Evolutionary conservation across 1,284 basidiomycete species (phyloP).

Genomic region (Sutorius eximius): DNA sequence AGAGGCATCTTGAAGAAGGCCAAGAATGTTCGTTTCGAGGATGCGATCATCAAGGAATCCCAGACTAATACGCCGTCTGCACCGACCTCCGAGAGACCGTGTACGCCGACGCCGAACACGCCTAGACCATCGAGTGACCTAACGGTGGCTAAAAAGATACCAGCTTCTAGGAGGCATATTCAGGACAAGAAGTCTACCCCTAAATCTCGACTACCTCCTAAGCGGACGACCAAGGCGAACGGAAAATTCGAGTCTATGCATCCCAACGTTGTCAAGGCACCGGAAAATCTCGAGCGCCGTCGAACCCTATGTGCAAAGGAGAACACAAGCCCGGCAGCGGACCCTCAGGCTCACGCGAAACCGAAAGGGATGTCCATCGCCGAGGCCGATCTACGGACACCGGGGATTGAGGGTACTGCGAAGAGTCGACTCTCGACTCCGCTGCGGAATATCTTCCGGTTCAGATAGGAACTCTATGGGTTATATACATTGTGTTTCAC

Average conservation of each 20-base stretch:
- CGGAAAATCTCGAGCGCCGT: conserved; percentile 14
- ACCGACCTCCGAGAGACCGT: conserved; percentile 12
- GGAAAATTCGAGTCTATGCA: conserved; percentile 5
- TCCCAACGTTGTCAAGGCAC: not conserved
- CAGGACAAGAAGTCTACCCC: conserved; percentile 12
- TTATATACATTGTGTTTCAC: conserved; percentile 8
- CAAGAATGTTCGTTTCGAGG: conserved; percentile 36
- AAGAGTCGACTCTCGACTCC: conserved; percentile 48
- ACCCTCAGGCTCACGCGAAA: conserved; percentile 11
- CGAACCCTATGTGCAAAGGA: conserved; percentile 16
- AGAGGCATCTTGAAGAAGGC: conserved; percentile 35
- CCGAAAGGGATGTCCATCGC: conserved; percentile 18
- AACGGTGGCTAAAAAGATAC: not conserved
- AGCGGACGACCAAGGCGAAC: conserved; percentile 10
- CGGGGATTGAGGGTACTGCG: conserved; percentile 25
- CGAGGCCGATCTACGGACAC: conserved; percentile 27
- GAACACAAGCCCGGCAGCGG: conserved; percentile 5
- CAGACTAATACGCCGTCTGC: not conserved
- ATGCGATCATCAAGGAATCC: conserved; percentile 9
- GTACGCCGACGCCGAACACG: conserved; percentile 9
- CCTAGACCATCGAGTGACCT: not conserved
- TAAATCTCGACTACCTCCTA: conserved; percentile 18
- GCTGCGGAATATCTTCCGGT: conserved; percentile 48
- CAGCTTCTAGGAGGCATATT: not conserved
- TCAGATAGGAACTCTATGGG: conserved; percentile 36